phyloP scores from a whole-genome alignment of 352 stramenopile species.

The Phytophthora sp. region DNA sequence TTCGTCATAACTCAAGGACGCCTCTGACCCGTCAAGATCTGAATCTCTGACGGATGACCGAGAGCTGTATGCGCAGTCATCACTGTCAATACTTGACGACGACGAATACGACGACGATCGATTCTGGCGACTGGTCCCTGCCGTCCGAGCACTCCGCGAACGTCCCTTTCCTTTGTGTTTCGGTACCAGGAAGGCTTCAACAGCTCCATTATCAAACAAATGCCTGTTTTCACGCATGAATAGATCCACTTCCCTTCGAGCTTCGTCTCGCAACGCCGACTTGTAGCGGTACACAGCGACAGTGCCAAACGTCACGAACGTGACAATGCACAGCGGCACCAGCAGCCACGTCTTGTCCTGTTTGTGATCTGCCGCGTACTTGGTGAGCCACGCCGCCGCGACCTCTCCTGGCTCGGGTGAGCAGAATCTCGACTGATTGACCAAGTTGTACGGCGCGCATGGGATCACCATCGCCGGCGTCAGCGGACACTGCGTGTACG shows the following conservation, averaged over 20 bases:
- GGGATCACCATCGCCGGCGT: constrained; percentile 65
- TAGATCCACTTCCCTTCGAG: constrained; percentile 31
- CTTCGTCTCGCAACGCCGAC: constrained; percentile 43
- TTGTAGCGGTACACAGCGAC: constrained; percentile 61
- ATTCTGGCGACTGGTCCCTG: constrained; percentile 2
- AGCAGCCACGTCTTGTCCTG: constrained; percentile 65
- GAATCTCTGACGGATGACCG: constrained; percentile 15
- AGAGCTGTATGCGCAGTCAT: constrained; percentile 32
- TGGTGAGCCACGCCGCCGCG: constrained; percentile 53
- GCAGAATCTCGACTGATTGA: constrained; percentile 49
- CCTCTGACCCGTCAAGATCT: constrained; percentile 8
- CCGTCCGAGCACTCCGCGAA: not conserved
- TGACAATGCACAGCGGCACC: constrained; percentile 57
- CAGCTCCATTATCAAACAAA: constrained; percentile 50
- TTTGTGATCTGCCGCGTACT: constrained; percentile 57
- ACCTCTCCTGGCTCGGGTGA: constrained; percentile 40
- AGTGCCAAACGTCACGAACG: constrained; percentile 52
- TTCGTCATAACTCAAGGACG: constrained; percentile 30
- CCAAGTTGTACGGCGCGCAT: constrained; percentile 49
- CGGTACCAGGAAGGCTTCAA: constrained; percentile 52
- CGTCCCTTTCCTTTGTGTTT: constrained; percentile 18
- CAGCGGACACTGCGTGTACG: constrained; percentile 54
- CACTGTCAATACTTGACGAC: constrained; percentile 26
- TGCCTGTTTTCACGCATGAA: constrained; percentile 46
- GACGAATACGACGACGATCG: constrained; percentile 28